A percentile compares a stretch with the other conserved stretches of the same genome.
phyloP scores from a whole-genome alignment of 2,329 filamentous ascomycete species.

The Curvularia sp. region DNA sequence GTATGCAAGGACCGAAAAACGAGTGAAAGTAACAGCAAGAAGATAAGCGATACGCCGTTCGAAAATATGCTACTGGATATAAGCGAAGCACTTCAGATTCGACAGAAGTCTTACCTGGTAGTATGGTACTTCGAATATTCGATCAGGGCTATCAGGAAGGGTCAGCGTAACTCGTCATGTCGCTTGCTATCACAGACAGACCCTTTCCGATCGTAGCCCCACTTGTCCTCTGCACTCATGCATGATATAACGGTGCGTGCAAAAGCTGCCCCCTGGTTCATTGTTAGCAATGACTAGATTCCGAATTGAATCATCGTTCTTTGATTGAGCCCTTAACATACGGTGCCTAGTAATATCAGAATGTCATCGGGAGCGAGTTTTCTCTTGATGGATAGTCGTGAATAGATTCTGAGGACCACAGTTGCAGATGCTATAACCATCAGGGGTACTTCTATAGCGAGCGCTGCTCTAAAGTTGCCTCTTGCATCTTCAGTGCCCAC shows the following conservation, averaged over 20 bases:
- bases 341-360: slow-evolving; percentile 33
- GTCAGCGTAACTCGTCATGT: not conserved
- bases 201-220: slow-evolving; percentile 37
- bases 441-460: slow-evolving; percentile 39
- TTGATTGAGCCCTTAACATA: slow-evolving; percentile 6
- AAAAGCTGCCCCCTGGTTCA: slow-evolving; percentile 27
- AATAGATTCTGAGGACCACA: slow-evolving; percentile 35
- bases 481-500: slow-evolving; percentile 16
- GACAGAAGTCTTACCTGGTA: slow-evolving; percentile 23
- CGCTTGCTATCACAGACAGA: slow-evolving; percentile 8
- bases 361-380: slow-evolving; percentile 35
- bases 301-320: not conserved
- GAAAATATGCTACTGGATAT: slow-evolving; percentile 32
- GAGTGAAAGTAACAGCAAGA: slow-evolving; percentile 42
- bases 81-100: not conserved
- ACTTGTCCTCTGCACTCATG: slow-evolving; percentile 37
- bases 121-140: slow-evolving; percentile 29
- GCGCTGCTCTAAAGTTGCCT: slow-evolving; percentile 21
- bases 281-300: slow-evolving; percentile 10
- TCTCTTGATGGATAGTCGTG: slow-evolving; percentile 33
- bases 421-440: slow-evolving; percentile 33
- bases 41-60: slow-evolving; percentile 48
- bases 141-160: slow-evolving; percentile 25
- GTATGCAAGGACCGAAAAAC: slow-evolving; percentile 47
- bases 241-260: slow-evolving; percentile 37